Evolutionary conservation across 805 yeast genomes (phyloP).

Genomic region (Candida chauliodis): DNA sequence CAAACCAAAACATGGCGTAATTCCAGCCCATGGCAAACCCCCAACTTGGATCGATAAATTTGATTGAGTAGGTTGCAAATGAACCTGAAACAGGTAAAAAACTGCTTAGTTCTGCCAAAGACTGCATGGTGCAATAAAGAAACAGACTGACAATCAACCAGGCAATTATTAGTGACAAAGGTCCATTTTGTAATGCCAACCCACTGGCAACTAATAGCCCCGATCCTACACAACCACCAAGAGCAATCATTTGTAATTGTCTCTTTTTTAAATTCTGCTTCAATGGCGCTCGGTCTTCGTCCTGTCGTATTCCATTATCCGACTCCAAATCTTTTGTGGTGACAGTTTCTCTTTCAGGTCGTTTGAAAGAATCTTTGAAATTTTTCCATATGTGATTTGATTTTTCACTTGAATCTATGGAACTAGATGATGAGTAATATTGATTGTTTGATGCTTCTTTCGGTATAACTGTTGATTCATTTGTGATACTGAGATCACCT

Average conservation of each 20-base stretch:
- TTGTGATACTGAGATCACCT: neutral
- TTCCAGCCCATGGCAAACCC: conserved; percentile 47
- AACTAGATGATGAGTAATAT: conserved; percentile 1
- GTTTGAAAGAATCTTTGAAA: conserved; percentile 27
- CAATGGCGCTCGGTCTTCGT: conserved; percentile 8
- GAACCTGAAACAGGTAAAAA: conserved; percentile 39
- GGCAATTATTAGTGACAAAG: conserved; percentile 25
- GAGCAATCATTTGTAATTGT: conserved; percentile 36
- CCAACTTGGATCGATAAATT: conserved; percentile 42
- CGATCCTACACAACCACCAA: conserved; percentile 42
- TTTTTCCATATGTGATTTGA: conserved; percentile 16
- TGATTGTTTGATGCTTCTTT: conserved; percentile 1
- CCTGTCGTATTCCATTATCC: conserved; percentile 8
- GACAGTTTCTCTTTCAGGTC: conserved; percentile 17
- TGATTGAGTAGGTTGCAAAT: conserved; percentile 37
- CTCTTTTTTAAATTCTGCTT: conserved; percentile 25
- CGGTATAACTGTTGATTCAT: conserved; percentile 1
- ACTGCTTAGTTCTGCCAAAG: conserved; percentile 38
- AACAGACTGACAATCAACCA: conserved; percentile 40
- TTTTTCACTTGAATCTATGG: conserved; percentile 1
- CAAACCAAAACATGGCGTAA: conserved; percentile 43
- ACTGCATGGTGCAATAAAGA: conserved; percentile 42
- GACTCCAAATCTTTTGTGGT: conserved; percentile 10
- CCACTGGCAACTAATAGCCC: conserved; percentile 42
- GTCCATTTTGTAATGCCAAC: conserved; percentile 26